Conservation (phyloP, 176 grass and related monocot species). For the Carex kokanica region DNA sequence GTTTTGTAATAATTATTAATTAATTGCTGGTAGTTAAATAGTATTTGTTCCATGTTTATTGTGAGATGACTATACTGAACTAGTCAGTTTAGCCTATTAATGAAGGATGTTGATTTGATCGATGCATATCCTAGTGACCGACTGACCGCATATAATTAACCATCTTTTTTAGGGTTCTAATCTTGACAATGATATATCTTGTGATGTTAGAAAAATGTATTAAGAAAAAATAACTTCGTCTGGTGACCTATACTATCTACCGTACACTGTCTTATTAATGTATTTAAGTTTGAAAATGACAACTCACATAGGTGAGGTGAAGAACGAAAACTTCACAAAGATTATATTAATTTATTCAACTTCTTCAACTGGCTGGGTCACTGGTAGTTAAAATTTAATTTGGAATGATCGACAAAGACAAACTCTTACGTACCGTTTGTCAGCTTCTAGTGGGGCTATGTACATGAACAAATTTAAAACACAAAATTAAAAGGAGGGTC, state of each 20-base stretch:
- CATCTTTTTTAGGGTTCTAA: neutral
- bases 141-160: neutral
- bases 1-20: neutral
- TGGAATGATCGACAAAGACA: neutral
- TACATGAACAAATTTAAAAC: no score
- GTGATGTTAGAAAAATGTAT: neutral
- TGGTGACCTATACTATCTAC: constrained; percentile 5
- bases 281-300: neutral
- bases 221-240: neutral
- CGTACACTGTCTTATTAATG: neutral
- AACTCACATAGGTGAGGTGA: neutral
- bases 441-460: no score
- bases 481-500: no score
- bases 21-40: neutral
- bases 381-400: neutral
- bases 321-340: neutral
- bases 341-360: neutral
- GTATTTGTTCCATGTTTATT: neutral
- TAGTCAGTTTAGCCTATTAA: constrained; percentile 6
- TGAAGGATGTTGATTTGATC: constrained; percentile 12
- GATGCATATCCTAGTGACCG: neutral
- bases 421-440: neutral
- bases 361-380: neutral
- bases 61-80: neutral
- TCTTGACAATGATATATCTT: neutral